phyloP scores from a whole-genome alignment of 2,329 filamentous ascomycete genomes.

The Stachybotrys elegans region DNA sequence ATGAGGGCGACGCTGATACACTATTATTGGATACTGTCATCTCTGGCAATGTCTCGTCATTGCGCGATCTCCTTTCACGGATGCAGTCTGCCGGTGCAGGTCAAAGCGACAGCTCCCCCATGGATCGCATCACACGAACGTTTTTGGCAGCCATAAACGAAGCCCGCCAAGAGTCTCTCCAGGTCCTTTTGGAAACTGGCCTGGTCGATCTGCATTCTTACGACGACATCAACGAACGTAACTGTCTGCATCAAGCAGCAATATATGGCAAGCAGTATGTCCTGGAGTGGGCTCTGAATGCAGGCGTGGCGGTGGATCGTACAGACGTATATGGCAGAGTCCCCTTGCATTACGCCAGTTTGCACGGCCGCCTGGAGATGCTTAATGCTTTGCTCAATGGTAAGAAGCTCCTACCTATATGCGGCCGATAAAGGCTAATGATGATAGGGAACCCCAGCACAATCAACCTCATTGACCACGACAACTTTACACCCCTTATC shows the following conservation, averaged over 20 bases:
- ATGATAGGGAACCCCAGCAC: slow-evolving; percentile 62
- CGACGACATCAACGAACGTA: slow-evolving; percentile 96
- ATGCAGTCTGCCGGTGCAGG: slow-evolving; percentile 55
- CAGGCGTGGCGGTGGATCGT: slow-evolving; percentile 69
- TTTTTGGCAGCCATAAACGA: slow-evolving; percentile 89
- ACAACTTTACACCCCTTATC: slow-evolving; percentile 94
- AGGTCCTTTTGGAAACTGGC: slow-evolving; percentile 71
- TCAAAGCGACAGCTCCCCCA: slow-evolving; percentile 51
- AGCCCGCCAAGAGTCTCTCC: slow-evolving; percentile 70
- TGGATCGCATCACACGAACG: slow-evolving; percentile 79
- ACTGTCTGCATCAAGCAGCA: slow-evolving; percentile 92
- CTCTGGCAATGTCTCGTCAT: slow-evolving; percentile 68
- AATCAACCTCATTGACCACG: slow-evolving; percentile 85
- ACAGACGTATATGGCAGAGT: slow-evolving; percentile 93
- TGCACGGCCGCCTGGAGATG: slow-evolving; percentile 86
- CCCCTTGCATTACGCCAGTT: slow-evolving; percentile 91
- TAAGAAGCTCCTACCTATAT: slow-evolving; percentile 25
- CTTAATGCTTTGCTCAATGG: slow-evolving; percentile 66
- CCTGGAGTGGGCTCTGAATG: slow-evolving; percentile 67
- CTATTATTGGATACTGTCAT: slow-evolving; percentile 84
- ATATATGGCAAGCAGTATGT: slow-evolving; percentile 85
- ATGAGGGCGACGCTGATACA: slow-evolving; percentile 85
- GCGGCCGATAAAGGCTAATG: not conserved
- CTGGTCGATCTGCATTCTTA: slow-evolving; percentile 88
- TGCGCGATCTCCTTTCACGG: slow-evolving; percentile 76